A percentile compares a stretch with the other conserved stretches of the same genome.
phyloP scores from a whole-genome alignment of 176 grass and related monocot species.

The Carex pumila region DNA sequence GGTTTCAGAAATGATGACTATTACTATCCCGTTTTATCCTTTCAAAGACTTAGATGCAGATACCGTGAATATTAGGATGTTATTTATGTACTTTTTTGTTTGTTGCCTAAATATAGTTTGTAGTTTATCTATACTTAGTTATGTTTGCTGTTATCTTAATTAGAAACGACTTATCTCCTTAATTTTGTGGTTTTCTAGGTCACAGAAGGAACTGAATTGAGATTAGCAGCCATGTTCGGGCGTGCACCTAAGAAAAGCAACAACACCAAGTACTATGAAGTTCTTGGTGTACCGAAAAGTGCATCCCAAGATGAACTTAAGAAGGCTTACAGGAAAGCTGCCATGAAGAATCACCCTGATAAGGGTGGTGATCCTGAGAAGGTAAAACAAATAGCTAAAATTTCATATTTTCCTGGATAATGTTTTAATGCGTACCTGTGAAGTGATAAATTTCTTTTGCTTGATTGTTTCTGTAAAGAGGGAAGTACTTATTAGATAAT shows the following conservation, averaged over 20 bases:
- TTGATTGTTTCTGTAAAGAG: not conserved
- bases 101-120: constrained; percentile 6
- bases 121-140: not conserved
- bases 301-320: constrained; percentile 78
- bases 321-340: constrained; percentile 83
- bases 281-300: constrained; percentile 75
- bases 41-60: not conserved
- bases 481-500: not conserved
- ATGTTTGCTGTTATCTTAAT: not conserved
- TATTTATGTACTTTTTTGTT: not conserved
- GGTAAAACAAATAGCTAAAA: constrained; percentile 21
- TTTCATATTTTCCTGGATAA: not conserved
- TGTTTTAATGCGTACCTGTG: not conserved
- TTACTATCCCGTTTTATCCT: not conserved
- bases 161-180: not conserved
- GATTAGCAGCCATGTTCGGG: constrained; percentile 72
- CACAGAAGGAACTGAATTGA: constrained; percentile 7
- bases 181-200: not conserved
- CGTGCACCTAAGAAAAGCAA: constrained; percentile 82
- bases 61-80: not conserved
- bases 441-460: not conserved
- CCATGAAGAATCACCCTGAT: constrained; percentile 89
- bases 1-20: not conserved
- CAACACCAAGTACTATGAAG: constrained; percentile 87
- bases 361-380: constrained; percentile 96